phyloP scores from a whole-genome alignment of 202 grass and related monocot species.

The Setaria viridis region DNA sequence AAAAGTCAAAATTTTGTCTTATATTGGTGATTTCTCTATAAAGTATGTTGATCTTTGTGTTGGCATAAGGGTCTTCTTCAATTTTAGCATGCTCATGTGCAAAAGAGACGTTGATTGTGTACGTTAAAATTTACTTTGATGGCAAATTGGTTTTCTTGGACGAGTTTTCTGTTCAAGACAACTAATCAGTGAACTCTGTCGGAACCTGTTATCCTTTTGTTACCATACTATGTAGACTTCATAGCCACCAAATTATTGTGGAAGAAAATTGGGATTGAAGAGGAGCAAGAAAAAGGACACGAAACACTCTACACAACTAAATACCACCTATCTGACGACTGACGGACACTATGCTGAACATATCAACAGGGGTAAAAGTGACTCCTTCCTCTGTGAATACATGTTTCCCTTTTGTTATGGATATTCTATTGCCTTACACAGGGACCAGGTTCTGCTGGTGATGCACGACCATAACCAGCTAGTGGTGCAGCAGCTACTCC shows the following conservation, averaged over 20 bases:
- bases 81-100: slow-evolving; percentile 34
- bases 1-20: slow-evolving; percentile 14
- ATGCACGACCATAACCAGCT: slow-evolving; percentile 64
- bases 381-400: slow-evolving; percentile 32
- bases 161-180: slow-evolving; percentile 35
- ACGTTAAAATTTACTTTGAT: slow-evolving; percentile 19
- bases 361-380: slow-evolving; percentile 33
- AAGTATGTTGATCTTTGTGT: slow-evolving; percentile 31
- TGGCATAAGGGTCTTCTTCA: slow-evolving; percentile 13
- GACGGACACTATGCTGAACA: slow-evolving; percentile 5
- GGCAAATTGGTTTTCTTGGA: slow-evolving; percentile 16
- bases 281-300: slow-evolving; percentile 9
- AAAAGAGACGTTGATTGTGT: slow-evolving; percentile 25
- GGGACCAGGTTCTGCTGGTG: slow-evolving; percentile 74
- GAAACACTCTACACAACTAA: slow-evolving; percentile 43
- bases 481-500: slow-evolving; percentile 91
- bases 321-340: slow-evolving; percentile 33
- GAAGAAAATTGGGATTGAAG: slow-evolving; percentile 9
- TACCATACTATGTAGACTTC: slow-evolving; percentile 12
- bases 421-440: slow-evolving; percentile 78
- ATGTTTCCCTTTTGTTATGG: slow-evolving; percentile 23
- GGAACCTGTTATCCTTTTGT: slow-evolving; percentile 3
- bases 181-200: slow-evolving; percentile 1
- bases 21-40: background rate
- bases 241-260: slow-evolving; percentile 19